These are phyloP conservation scores for Verticillium alfalfae DNA, from an alignment of 2,329 filamentous ascomycete species.

Conservation along the genomic window DNA sequence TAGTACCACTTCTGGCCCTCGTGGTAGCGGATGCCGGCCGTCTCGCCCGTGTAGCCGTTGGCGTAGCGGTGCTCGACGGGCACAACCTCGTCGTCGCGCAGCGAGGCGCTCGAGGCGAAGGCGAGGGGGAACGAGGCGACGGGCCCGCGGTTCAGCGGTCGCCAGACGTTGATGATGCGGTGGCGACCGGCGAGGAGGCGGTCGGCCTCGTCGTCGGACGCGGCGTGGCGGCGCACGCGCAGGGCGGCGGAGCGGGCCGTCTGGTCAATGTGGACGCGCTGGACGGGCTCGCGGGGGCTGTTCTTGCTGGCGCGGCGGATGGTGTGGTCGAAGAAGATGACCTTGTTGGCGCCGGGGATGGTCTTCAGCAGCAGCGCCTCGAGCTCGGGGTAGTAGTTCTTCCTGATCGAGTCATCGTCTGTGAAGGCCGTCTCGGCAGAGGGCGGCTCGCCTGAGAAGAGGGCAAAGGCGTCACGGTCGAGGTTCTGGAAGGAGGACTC, in stretches of 20 bases:
- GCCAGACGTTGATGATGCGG: constrained; percentile 86
- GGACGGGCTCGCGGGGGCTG: constrained; percentile 64
- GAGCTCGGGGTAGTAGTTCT: constrained; percentile 80
- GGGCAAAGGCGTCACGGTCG: constrained; percentile 70
- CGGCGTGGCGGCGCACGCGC: constrained; percentile 64
- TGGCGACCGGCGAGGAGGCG: constrained; percentile 62
- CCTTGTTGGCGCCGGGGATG: constrained; percentile 58
- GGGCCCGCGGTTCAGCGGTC: constrained; percentile 53
- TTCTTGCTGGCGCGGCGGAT: constrained; percentile 61
- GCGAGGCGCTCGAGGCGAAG: constrained; percentile 59
- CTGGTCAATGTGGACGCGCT: constrained; percentile 77
- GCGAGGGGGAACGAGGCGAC: constrained; percentile 64
- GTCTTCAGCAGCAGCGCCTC: constrained; percentile 63
- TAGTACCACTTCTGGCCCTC: constrained; percentile 70
- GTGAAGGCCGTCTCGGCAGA: constrained; percentile 55
- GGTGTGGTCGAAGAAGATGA: constrained; percentile 84
- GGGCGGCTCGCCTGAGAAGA: constrained; percentile 52
- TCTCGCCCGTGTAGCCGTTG: constrained; percentile 63
- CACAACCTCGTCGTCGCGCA: constrained; percentile 60
- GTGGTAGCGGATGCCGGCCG: constrained; percentile 61
- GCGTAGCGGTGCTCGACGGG: constrained; percentile 71
- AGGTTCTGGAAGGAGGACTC: constrained; percentile 61
- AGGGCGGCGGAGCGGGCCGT: constrained; percentile 59
- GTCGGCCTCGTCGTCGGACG: constrained; percentile 55
- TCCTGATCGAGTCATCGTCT: constrained; percentile 63